Base-by-base conservation (phyloP, 805 yeast species). In the Citeromyces matritensis region DNA sequence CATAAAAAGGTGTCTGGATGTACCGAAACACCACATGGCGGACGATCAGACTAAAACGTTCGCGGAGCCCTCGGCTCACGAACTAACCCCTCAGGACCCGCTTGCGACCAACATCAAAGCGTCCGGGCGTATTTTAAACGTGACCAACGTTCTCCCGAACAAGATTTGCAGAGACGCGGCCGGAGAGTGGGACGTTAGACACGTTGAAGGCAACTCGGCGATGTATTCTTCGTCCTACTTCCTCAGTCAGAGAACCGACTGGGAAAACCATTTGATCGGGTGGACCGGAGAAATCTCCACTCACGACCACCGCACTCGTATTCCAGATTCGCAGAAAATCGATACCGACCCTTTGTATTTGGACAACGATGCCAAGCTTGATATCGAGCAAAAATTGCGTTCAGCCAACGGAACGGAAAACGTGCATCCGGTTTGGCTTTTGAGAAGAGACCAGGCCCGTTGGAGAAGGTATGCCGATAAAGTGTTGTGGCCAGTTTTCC, bases 391-490 rank as follows among this genome's bases (percentile, higher is more conserved):
- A 8, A 53, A 61, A 39, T 61, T 80, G 26, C 49, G 65, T 9
- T 43, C 43, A 21, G 65, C 63, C 11, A 63, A 64, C 41, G 52
- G 58, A 12, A 54, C 72, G 15, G 60, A 65, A 10, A 58, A 66
- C 33, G 60, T 82, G 30, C 91, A 79, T 46, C 96, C 97, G 0
- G 80, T 88, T 33, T 86, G 96, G 95, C 58, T 88, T 23, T 60
- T 80, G 34, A 68, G 91, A 38, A 69, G 75, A 37, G 80, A 80
- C 52, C 94, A 81, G 50, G 61, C 61, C 28, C 61, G 86, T 37
- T 88, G 96, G 95, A 66, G 96, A 41, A 65, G 65, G 41, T 88
- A 83, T 47, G 94, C 96, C 1, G 97, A 88, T 48, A 73, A 79
- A 43, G 76, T 77, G 13, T 58, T 91, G 19, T 91, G 98, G 97